Conservation (phyloP, 495 filamentous ascomycete genomes). For the Neurospora tetraspora region DNA sequence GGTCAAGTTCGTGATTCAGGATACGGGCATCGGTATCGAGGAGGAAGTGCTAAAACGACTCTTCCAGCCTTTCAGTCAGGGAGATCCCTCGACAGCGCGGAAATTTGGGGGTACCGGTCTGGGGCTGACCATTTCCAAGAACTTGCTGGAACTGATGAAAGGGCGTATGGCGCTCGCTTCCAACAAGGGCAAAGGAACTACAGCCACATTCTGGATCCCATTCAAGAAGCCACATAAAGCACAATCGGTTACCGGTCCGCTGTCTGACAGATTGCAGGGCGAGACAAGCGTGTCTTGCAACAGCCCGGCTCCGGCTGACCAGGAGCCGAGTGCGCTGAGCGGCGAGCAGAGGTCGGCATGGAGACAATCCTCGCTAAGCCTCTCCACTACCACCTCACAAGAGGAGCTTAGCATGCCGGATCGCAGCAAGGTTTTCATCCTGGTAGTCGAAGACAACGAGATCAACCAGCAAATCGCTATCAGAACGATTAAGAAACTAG, state of each 20-base stretch:
- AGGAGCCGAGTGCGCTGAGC: constrained; percentile 3
- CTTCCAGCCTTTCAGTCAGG: constrained; percentile 81
- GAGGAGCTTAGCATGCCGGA: constrained; percentile 34
- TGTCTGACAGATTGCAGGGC: constrained; percentile 52
- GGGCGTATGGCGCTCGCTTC: constrained; percentile 60
- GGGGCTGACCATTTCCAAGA: constrained; percentile 72
- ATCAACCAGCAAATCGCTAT: constrained; percentile 74
- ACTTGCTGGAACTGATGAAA: constrained; percentile 71
- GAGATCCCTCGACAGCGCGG: constrained; percentile 65
- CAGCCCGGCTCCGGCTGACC: constrained; percentile 25
- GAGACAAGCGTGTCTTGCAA: constrained; percentile 52
- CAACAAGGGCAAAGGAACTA: constrained; percentile 49
- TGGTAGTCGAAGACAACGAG: constrained; percentile 76
- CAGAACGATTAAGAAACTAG: constrained; percentile 61
- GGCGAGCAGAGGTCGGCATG: constrained; percentile 22
- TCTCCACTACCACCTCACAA: constrained; percentile 15
- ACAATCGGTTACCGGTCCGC: constrained; percentile 28
- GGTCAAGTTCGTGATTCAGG: constrained; percentile 56
- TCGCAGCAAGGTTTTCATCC: constrained; percentile 46
- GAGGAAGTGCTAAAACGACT: constrained; percentile 60
- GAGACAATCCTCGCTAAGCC: constrained; percentile 23
- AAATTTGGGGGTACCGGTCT: constrained; percentile 75
- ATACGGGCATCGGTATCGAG: constrained; percentile 79
- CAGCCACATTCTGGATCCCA: constrained; percentile 55
- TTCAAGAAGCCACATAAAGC: constrained; percentile 45